Base-by-base conservation (phyloP, 2,329 filamentous ascomycete species). In the Chrysoporthe deuterocubensis region DNA sequence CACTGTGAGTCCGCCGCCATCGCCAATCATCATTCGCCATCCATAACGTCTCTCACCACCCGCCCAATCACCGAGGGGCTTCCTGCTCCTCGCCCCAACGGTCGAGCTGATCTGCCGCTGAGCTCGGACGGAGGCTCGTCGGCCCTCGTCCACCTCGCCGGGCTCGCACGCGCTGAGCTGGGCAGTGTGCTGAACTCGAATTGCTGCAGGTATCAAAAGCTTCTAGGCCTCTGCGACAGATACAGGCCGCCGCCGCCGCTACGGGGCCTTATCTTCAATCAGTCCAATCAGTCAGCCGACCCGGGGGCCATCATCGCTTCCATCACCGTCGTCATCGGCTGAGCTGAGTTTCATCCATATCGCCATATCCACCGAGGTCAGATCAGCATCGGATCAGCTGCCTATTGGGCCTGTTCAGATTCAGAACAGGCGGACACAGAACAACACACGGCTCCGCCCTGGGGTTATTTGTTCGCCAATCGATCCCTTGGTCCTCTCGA, bases 391-490 rank as follows among this genome's bases (percentile, higher is more conserved):
- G 43, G 58, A 44, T 46, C 42, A 6, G 21, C 43, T 48, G 11
- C 48, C 48, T 26, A 26, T 60, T n/a, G 57, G 37, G 54, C 16
- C 54, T 40, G 14, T 21, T 37, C 34, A 42, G 26, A 42, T 16
- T 40, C 34, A 58, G 32, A 37, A 58, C 56, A 58, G 56, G 37
- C 37, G n/a, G 42, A 43, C 40, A 32, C 11, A 63, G 34, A 52
- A 43, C 61, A 54, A 5, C 48, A 43, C 34, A 13, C n/a, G 61
- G 48, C 61, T 42, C 61, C 61, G 61, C 61, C 50, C n/a, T 54
- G 37, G 43, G 37, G 32, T 54, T 40, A 61, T 32, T 46, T 21
- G 48, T 63, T 43, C 48, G 61, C 61, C 61, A 63, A 63, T 63
- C 9, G 46, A 11, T 26, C 37, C 44, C 61, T 42, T 43, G 37